Evolutionary conservation across 345 rosid genomes (phyloP), one percentile per base, ranked within the genome.

Genomic region (Euclidium syriacum): DNA sequence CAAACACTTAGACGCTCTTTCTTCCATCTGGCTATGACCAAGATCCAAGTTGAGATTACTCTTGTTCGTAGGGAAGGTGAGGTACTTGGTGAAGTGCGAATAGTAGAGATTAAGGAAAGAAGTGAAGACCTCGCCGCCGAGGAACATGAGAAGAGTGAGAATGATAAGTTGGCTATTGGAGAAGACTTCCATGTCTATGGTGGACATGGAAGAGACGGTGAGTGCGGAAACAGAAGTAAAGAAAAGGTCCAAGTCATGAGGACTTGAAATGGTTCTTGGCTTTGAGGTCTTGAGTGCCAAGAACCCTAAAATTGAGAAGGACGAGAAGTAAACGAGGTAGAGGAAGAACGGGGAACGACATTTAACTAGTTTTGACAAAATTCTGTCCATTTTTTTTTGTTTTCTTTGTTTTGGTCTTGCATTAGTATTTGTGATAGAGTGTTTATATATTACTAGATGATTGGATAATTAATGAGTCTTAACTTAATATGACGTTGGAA

Each of bases 111-210:
- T 55, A 20, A 84, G 70, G 54, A 83, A 66, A 43, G 95, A 89
- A n/a, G 71, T 49, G 77, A 86, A 84, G 62, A 84, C 65, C 16
- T 84, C 95, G 0, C 90, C 92, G 0, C 97, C 95, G 0, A 75
- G 12, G 6, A 85, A 46, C 86, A 85, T 85, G 24, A 90, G 54
- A 35, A 80, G 12, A 10, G 81, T 82, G 22, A 90, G 10, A 34
- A 87, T 1, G 3, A 80, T 17, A 40, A 90, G 90, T 54, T 90
- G 91, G 34, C 71, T 1, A 25, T 81, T 83, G 4, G 95, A 87
- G 66, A 85, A 87, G 58, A 75, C 85, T 70, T 91, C 98, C 95
- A 91, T 84, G 65, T 91, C 91, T 0, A 91, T 73, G 0, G 91
- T 76, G 15, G 85, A 79, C 96, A 91, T 82, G 74, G 94, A 85